These are phyloP conservation scores for Scleromitrula shiraiana DNA, from an alignment of 2,329 filamentous ascomycete genomes.

Conservation along the genomic window DNA sequence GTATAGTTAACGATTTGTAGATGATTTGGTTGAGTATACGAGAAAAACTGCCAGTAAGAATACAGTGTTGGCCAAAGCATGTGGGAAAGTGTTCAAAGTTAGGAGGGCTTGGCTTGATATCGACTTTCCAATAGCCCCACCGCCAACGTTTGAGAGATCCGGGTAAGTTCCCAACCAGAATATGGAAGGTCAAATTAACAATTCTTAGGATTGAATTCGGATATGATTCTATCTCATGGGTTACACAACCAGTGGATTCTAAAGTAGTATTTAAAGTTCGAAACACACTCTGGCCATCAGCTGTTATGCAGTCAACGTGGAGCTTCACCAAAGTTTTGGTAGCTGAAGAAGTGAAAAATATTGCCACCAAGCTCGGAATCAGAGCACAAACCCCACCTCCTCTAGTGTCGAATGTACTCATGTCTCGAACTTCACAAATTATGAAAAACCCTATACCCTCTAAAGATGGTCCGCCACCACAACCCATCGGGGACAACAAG, in stretches of 20 bases:
- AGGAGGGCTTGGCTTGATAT: slow-evolving; percentile 52
- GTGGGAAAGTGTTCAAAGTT: slow-evolving; percentile 42
- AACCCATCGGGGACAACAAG: slow-evolving; percentile 9
- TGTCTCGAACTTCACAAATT: background rate
- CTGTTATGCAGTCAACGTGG: slow-evolving; percentile 43
- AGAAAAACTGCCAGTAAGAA: slow-evolving; percentile 36
- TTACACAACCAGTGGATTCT: slow-evolving; percentile 41
- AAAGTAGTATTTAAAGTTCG: slow-evolving; percentile 37
- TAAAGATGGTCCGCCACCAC: slow-evolving; percentile 17
- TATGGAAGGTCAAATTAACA: background rate
- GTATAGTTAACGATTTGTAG: slow-evolving; percentile 29
- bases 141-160: slow-evolving; percentile 49
- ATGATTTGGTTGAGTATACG: slow-evolving; percentile 38
- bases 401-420: slow-evolving; percentile 17
- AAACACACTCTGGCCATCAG: slow-evolving; percentile 46
- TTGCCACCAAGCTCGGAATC: slow-evolving; percentile 41
- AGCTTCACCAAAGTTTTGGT: slow-evolving; percentile 42
- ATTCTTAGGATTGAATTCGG: slow-evolving; percentile 40
- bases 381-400: slow-evolving; percentile 19
- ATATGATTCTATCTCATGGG: slow-evolving; percentile 41
- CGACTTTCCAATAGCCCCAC: slow-evolving; percentile 49
- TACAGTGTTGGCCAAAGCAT: slow-evolving; percentile 35
- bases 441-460: slow-evolving; percentile 10
- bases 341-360: slow-evolving; percentile 34
- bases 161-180: slow-evolving; percentile 44